Base-by-base conservation (phyloP, 441 rosid genomes). In the Pelargonium citronellum region DNA sequence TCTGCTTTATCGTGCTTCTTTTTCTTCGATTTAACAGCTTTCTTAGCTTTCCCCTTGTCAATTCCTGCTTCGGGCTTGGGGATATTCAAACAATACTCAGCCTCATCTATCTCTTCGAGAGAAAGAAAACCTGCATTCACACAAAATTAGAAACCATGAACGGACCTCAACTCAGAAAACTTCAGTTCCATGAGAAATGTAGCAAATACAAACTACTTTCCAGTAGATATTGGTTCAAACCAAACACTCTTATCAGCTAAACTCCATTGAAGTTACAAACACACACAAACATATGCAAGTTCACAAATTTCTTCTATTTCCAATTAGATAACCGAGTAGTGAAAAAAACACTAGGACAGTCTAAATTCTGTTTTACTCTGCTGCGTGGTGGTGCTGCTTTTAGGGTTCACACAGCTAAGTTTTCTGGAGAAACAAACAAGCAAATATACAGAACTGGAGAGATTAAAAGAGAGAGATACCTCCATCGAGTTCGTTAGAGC, bases 101-200 rank as follows among this genome's bases (percentile, higher is more conserved):
- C 83, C 80, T 86, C 97, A 66, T 90, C 91, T 77, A 95, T 85
- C 83, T 95, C 99, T 69, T 95, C 99, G 6, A 95, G 94, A 8
- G 95, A 87, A 73, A 89, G 91, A 82, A 95, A 89, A 16, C 96
- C 97, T 94, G 74, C 71, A 67, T 60, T 15, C 7, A 8, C 19
- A 16, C 67, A 62, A 62, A 27, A 51, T 15, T 17, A 51, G 11
- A 51, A 41, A 41, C 46, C 46, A 41, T 41, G 46, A 8, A 41
- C 46, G 7, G 10, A 41, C 46, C 46, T 41, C 4, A 44, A 44
- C 11, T 10, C 12, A 1, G 12, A 8, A 44, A 44, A 44, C 37
- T 13, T 20, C 64, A 57, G 0, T 19, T 24, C 27, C 62, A 57
- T 11, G 10, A 57, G 62, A 7, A 57, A 57, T 57, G 27, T 19